Evolutionary conservation across 352 stramenopile species (phyloP).

Genomic region (Phytopythium sindhum): DNA sequence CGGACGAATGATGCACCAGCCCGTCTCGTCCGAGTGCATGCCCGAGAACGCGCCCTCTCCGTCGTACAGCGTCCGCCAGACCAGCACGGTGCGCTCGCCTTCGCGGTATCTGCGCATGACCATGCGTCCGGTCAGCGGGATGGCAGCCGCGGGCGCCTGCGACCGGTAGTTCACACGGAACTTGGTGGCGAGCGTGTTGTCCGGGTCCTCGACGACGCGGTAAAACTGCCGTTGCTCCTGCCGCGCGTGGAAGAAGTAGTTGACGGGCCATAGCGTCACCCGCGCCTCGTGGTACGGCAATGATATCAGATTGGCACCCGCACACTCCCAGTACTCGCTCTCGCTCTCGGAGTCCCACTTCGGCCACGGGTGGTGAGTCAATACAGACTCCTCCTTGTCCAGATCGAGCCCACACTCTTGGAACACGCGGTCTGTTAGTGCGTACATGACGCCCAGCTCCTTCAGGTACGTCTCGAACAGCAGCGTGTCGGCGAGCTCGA

Average conservation of each 20-base stretch:
- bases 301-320: not conserved
- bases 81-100: slow-evolving; percentile 35
- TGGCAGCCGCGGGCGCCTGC: slow-evolving; percentile 1
- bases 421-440: slow-evolving; percentile 18
- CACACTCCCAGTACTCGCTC: slow-evolving; percentile 6
- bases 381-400: not conserved
- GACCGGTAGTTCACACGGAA: slow-evolving; percentile 18
- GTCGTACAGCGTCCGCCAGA: slow-evolving; percentile 46
- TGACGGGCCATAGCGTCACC: slow-evolving; percentile 2
- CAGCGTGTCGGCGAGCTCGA: not conserved
- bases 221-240: slow-evolving; percentile 16
- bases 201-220: slow-evolving; percentile 11
- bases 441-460: slow-evolving; percentile 23
- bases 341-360: slow-evolving; percentile 6
- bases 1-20: slow-evolving; percentile 34
- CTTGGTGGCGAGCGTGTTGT: slow-evolving; percentile 36
- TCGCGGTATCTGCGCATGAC: slow-evolving; percentile 43
- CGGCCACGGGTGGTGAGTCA: not conserved
- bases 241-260: slow-evolving; percentile 3
- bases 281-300: slow-evolving; percentile 5
- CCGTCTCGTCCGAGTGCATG: slow-evolving; percentile 56
- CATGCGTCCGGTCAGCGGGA: slow-evolving; percentile 2
- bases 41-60: slow-evolving; percentile 29
- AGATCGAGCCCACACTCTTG: slow-evolving; percentile 5
- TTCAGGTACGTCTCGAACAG: slow-evolving; percentile 21